Conservation (phyloP, 495 filamentous ascomycete species). For the Talaromyces proteolyticus region DNA sequence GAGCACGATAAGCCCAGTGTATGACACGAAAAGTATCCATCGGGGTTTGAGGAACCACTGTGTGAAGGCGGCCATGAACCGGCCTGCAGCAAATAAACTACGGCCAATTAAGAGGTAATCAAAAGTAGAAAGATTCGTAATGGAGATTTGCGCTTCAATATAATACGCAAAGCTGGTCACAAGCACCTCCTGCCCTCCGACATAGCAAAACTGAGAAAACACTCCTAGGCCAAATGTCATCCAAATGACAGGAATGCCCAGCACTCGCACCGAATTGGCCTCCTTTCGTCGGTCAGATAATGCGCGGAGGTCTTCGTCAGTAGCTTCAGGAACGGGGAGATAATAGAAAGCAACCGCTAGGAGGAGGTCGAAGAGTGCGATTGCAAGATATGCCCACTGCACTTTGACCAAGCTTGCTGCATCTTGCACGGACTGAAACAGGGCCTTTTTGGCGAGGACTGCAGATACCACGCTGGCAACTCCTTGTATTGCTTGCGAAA, state of each 20-base stretch:
- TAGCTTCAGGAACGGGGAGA: conserved; percentile 59
- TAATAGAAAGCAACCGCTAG: conserved; percentile 63
- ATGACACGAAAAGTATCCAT: conserved; percentile 53
- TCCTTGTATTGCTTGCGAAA: conserved; percentile 65
- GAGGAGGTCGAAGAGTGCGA: conserved; percentile 57
- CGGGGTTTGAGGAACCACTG: conserved; percentile 56
- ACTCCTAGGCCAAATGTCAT: conserved; percentile 51
- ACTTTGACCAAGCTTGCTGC: conserved; percentile 55
- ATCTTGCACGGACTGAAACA: conserved; percentile 47
- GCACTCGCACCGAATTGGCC: conserved; percentile 41
- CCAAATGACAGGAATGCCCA: conserved; percentile 46
- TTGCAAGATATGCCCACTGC: conserved; percentile 69
- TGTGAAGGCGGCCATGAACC: conserved; percentile 53
- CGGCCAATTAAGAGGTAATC: conserved; percentile 50
- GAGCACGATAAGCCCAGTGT: conserved; percentile 49
- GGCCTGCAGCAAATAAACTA: conserved; percentile 54
- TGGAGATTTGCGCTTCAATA: conserved; percentile 26
- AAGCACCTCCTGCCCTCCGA: conserved; percentile 59
- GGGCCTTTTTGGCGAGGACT: conserved; percentile 53
- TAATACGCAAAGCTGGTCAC: conserved; percentile 39
- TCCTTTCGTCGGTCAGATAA: conserved; percentile 44
- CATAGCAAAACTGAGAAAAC: conserved; percentile 59
- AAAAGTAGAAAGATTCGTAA: conserved; percentile 24
- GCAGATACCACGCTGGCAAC: conserved; percentile 58
- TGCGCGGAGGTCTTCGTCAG: conserved; percentile 56